A percentile compares a stretch with the other conserved stretches of the same genome.
Evolutionary conservation across 202 grass and related monocot genomes (phyloP).

Genomic region (Zoysia matrella): DNA sequence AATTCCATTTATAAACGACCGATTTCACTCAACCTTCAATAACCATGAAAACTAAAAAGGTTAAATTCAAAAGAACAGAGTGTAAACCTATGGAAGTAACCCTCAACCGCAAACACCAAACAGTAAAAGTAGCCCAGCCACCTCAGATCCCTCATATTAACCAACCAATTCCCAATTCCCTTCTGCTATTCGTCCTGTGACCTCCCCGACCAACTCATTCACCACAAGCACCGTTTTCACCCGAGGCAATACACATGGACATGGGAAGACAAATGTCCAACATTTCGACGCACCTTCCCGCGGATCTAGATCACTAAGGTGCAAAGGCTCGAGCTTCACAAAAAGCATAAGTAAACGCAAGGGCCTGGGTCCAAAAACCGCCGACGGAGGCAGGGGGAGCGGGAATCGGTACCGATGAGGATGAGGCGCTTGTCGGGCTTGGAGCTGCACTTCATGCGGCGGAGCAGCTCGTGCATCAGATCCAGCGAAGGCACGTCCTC

Average conservation of each 20-base stretch:
- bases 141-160: conserved; percentile 5
- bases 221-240: background rate
- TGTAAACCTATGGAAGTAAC: too few species aligned
- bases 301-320: conserved; percentile 21
- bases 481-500: too few species aligned
- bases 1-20: background rate
- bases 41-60: background rate
- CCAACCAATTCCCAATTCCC: background rate
- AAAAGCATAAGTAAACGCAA: background rate
- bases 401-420: conserved; percentile 70
- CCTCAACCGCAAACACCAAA: background rate
- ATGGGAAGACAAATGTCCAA: background rate
- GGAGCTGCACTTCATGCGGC: too few species aligned
- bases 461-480: too few species aligned
- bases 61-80: background rate
- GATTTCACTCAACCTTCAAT: background rate
- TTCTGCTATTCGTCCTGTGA: background rate
- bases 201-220: background rate
- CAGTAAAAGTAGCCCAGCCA: background rate
- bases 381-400: background rate
- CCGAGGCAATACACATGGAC: background rate
- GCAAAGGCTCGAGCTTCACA: background rate
- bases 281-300: background rate
- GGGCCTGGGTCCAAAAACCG: conserved; percentile 7
- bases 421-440: conserved; percentile 57